Conservation (phyloP, 306 rosid genomes). For the Glycyrrhiza uralensis region DNA sequence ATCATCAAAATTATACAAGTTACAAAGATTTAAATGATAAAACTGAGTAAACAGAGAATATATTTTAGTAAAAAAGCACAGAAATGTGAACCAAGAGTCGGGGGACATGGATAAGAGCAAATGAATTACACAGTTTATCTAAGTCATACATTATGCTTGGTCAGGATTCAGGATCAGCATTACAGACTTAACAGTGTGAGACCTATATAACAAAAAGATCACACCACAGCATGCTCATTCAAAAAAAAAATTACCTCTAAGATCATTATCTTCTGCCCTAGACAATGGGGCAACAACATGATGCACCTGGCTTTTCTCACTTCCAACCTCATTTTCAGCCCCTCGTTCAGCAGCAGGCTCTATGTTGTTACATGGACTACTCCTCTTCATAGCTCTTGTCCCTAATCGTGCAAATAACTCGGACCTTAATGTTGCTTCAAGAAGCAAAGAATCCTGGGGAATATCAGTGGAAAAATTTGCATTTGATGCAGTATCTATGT, state of each 20-base stretch:
- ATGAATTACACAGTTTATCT: not conserved
- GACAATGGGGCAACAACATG: slow-evolving; percentile 24
- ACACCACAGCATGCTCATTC: slow-evolving; percentile 9
- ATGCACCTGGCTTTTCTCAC: slow-evolving; percentile 32
- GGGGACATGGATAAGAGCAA: not conserved
- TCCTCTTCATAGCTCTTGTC: slow-evolving; percentile 39
- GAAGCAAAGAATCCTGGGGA: slow-evolving; percentile 68
- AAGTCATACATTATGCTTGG: not conserved
- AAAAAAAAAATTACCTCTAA: slow-evolving; percentile 39
- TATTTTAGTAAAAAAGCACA: not conserved
- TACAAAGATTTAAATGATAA: not conserved
- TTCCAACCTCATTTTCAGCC: slow-evolving; percentile 53
- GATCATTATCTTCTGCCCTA: slow-evolving; percentile 33
- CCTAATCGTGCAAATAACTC: slow-evolving; percentile 71
- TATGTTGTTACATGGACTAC: slow-evolving; percentile 34
- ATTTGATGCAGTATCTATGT: slow-evolving; percentile 36
- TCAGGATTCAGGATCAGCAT: slow-evolving; percentile 7
- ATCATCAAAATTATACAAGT: not conserved
- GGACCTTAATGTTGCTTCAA: slow-evolving; percentile 82
- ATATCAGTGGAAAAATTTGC: slow-evolving; percentile 26
- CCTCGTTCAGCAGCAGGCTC: slow-evolving; percentile 46
- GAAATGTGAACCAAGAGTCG: not conserved
- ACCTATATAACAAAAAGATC: not conserved
- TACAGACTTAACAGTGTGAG: not conserved
- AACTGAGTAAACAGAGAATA: slow-evolving; percentile 1